Evolutionary conservation across 768 basidiomycete species (phyloP).

Genomic region (Saitozyma sp.): DNA sequence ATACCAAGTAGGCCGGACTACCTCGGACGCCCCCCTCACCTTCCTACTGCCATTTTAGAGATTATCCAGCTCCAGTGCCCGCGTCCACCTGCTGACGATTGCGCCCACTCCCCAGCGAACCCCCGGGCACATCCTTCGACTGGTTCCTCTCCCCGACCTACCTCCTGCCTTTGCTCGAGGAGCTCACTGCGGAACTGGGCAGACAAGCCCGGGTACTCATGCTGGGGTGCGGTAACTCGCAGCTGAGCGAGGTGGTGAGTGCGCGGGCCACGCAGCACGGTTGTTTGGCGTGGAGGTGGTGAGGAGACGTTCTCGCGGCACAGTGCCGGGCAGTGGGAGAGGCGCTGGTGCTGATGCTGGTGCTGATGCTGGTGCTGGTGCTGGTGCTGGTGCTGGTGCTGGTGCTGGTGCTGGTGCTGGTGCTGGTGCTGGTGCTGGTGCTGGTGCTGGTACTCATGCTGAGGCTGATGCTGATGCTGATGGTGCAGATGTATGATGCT

Average conservation of each 20-base stretch:
- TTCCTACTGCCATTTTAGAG: conserved; percentile 21
- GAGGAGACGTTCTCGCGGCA: too few species aligned
- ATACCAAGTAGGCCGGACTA: conserved; percentile 38
- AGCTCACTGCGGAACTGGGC: conserved; percentile 29
- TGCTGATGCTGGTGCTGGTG: too few species aligned
- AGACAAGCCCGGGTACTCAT: conserved; percentile 41
- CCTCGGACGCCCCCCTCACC: background rate
- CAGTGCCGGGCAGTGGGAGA: too few species aligned
- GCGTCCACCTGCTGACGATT: background rate
- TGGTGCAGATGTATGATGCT: conserved; percentile 49
- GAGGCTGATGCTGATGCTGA: conserved; percentile 2
- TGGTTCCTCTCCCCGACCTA: conserved; percentile 51
- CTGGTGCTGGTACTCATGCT: too few species aligned
- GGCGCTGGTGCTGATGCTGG: too few species aligned
- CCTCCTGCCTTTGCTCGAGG: conserved; percentile 41
- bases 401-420: background rate
- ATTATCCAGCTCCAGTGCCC: conserved; percentile 21
- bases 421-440: too few species aligned
- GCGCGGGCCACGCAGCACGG: too few species aligned
- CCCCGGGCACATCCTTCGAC: conserved; percentile 47
- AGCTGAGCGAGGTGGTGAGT: conserved; percentile 45
- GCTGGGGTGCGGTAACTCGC: conserved; percentile 51
- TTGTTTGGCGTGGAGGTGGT: background rate
- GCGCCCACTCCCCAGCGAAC: conserved; percentile 30
- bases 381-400: too few species aligned